Base-by-base conservation (phyloP, 2,329 filamentous ascomycete species). In the Amauroascus verrucosus region DNA sequence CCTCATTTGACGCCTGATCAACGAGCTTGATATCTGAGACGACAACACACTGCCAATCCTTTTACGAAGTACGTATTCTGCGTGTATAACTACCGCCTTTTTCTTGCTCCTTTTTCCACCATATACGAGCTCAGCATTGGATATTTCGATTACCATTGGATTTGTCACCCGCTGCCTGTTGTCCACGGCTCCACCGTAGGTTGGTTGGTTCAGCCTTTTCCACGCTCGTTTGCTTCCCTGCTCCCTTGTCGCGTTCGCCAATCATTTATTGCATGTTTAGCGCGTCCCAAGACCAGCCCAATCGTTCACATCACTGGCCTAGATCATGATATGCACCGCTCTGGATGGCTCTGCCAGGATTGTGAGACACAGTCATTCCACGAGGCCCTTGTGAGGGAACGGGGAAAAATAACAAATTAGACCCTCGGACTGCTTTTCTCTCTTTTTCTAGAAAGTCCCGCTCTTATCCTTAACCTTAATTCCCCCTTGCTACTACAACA, bases 241-340 rank as follows among this genome's bases (percentile, higher is more conserved):
- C 43, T n/a, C 13, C 20, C 7, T 43, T 30, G 51, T 53, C 51
- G 44, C 32, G 35, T 37, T 48, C 44, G 51, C 44, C 51, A 53
- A 43, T 48, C 44, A 53, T 53, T 40, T 32, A 6, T 18, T 47
- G 43, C 45, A 33, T 46, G 43, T 32, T 40, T 47, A 53, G 51
- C 51, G 51, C 50, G 41, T 30, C 20, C 50, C 30, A 38, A 40
- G 48, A 8, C 26, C 26, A 30, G 48, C 35, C 48, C 49, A 9
- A 37, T 24, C 50, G 30, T 44, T 51, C 48, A 35, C 48, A 47
- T 53, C 43, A 52, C 46, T 41, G n/a, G 51, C 30, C 45, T 44
- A 47, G 51, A 53, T 53, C 51, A 35, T 53, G 51, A 53, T 53
- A 53, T 48, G 22, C 33, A 48, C 35, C 33, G 13, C 51, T 14